Percentiles rank a stretch among this genome's conserved stretches.
These are phyloP conservation scores for Cubamyces lactineus DNA, from an alignment of 768 basidiomycete species.

Conservation along the genomic window DNA sequence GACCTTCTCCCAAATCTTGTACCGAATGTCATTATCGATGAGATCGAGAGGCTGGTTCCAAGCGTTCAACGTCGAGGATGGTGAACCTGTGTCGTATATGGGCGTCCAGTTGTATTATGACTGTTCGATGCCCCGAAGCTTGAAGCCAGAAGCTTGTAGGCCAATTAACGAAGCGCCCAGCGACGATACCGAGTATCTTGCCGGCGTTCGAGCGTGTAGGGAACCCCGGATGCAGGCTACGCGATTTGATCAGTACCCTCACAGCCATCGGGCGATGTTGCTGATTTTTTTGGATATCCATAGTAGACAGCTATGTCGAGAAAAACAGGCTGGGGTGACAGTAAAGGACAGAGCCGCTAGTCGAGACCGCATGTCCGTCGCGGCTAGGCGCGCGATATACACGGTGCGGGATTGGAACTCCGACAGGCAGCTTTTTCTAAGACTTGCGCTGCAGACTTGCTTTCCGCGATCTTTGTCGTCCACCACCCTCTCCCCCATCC, in stretches of 20 bases:
- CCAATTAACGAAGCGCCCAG: too few relatives aligned
- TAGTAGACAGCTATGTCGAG: background rate
- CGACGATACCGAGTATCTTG: too few relatives aligned
- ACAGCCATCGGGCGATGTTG: too few relatives aligned
- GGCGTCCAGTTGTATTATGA: too few relatives aligned
- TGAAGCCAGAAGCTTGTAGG: too few relatives aligned
- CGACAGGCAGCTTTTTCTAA: conserved; percentile 19
- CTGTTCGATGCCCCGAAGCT: too few relatives aligned
- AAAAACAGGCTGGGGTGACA: background rate
- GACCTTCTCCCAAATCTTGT: background rate
- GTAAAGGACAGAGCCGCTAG: background rate
- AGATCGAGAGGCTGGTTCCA: background rate
- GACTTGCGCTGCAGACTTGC: conserved; percentile 8
- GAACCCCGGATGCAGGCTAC: too few relatives aligned
- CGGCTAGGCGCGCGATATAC: conserved; percentile 13
- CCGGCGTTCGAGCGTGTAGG: too few relatives aligned
- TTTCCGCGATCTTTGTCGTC: conserved; percentile 12
- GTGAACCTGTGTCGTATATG: too few relatives aligned
- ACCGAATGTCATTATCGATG: background rate
- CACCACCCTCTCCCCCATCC: conserved; percentile 28
- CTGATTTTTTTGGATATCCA: too few relatives aligned
- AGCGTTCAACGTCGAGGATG: too few relatives aligned
- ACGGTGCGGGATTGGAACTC: conserved; percentile 22
- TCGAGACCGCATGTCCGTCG: conserved; percentile 13
- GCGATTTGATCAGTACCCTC: too few relatives aligned